phyloP scores from a whole-genome alignment of 345 rosid species.

The Salix koriyanagi region DNA sequence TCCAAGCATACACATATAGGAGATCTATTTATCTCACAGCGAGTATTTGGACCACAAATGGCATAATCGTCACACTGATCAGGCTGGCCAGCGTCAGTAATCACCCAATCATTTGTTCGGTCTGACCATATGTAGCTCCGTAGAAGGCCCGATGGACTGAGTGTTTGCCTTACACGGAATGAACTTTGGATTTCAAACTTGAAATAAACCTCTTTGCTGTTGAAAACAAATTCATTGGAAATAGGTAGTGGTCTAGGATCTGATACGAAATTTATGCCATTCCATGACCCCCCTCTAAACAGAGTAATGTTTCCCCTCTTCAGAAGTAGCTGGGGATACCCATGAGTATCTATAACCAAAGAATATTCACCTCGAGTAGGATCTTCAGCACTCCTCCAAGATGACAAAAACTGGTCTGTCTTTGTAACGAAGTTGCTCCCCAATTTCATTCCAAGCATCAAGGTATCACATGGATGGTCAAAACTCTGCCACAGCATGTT shows the following conservation, averaged over 20 bases:
- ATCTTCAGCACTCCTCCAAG: constrained; percentile 10
- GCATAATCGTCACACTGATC: background rate
- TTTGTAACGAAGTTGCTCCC: too few relatives aligned
- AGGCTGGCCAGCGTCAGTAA: constrained; percentile 6
- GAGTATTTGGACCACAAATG: constrained; percentile 9
- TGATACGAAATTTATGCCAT: constrained; percentile 17
- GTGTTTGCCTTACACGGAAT: background rate
- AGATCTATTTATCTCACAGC: background rate
- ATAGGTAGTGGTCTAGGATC: background rate
- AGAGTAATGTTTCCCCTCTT: background rate
- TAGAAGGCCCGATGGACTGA: constrained; percentile 2
- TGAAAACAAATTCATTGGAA: background rate
- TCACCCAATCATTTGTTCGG: background rate
- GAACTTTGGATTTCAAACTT: background rate
- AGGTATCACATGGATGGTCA: background rate
- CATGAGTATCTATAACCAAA: constrained; percentile 2
- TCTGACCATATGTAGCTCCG: background rate
- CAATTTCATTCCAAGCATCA: background rate
- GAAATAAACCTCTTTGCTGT: constrained; percentile 9
- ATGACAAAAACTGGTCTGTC: background rate
- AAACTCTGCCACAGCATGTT: constrained; percentile 6
- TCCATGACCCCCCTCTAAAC: constrained; percentile 17
- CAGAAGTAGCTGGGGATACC: constrained; percentile 17
- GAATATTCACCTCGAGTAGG: constrained; percentile 18
- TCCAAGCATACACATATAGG: too few relatives aligned